These are phyloP conservation scores for Cylindrotheca fusiformis DNA, from an alignment of 108 stramenopile genomes.

Conservation along the genomic window DNA sequence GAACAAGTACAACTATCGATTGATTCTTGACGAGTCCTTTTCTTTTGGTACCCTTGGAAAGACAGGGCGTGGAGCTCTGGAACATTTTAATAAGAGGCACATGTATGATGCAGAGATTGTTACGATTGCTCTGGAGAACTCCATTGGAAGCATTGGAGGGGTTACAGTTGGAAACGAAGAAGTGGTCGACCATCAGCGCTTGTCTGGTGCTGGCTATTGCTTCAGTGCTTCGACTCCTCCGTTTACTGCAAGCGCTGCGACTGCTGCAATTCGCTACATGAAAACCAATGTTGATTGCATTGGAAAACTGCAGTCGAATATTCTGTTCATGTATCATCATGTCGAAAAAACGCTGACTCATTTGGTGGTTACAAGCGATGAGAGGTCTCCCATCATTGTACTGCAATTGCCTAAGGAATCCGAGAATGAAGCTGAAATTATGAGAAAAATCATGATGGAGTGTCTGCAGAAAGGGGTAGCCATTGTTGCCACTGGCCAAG, in stretches of 20 bases:
- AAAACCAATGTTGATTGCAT: conserved; percentile 25
- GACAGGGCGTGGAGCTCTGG: conserved; percentile 83
- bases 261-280: conserved; percentile 47
- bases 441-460: conserved; percentile 66
- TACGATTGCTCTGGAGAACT: conserved; percentile 90
- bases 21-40: conserved; percentile 96
- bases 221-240: conserved; percentile 97
- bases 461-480: conserved; percentile 64
- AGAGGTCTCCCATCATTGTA: conserved; percentile 75
- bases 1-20: conserved; percentile 86
- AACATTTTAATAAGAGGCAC: conserved; percentile 52
- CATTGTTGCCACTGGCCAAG: conserved; percentile 66
- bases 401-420: conserved; percentile 59
- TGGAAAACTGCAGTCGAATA: conserved; percentile 38
- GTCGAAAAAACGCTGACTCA: conserved; percentile 17
- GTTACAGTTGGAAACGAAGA: conserved; percentile 95
- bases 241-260: conserved; percentile 86
- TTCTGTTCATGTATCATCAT: conserved; percentile 38
- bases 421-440: conserved; percentile 49
- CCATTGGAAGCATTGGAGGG: conserved; percentile 94
- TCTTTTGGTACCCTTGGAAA: conserved; percentile 91
- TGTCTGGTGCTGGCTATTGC: conserved; percentile 98
- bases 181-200: conserved; percentile 97
- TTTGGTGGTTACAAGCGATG: conserved; percentile 67
- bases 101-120: conserved; percentile 90